Base-by-base conservation (phyloP, 768 basidiomycete genomes). In the Naematelia aurantialba region DNA sequence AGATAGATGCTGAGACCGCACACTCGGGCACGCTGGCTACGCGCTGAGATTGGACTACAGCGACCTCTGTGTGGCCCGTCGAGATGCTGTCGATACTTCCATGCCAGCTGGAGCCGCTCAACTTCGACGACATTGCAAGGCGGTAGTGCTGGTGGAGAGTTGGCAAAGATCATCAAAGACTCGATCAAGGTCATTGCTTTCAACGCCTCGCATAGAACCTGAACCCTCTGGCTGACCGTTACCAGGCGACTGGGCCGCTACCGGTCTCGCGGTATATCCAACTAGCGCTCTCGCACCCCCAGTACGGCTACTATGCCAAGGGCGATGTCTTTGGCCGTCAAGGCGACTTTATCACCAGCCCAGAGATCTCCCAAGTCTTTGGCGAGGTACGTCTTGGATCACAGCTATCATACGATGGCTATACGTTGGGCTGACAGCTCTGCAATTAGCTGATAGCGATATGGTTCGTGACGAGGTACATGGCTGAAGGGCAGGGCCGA, bases 341-440 rank as follows among this genome's bases (percentile, higher is more conserved):
- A 44, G 96, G 96, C 4, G 96, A 99, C 79, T 99, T 98, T 71
- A 87, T 89, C 21, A 99, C 96, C 11, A 91, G 89, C 67, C 96
- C 94, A 1, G 96, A 99, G 76, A 97, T 99, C 54, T 89, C 85
- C 67, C 92, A 97, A 74, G 84, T 89, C 0, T 98, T 98, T 74
- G 96, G 96, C 59, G 94, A 99, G 85, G 94, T 92, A 72, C 63
- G 84, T 76, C n/a, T n/a, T 14, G 45, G 42, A 10, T 31, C 58
- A 24, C 22, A 25, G n/a, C n/a, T n/a, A n/a, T n/a, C n/a, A n/a
- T n/a, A n/a, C n/a, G n/a, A n/a, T n/a, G n/a, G n/a, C n/a, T n/a
- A n/a, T n/a, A n/a, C n/a, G n/a, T 39, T 39, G 34, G 17, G 34
- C 34, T 39, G 34, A 39, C 8, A 8, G 34, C 17, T 8, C 8